Evolutionary conservation across 1,139 yeast genomes (phyloP), one percentile per base, ranked within the genome.

Genomic region (Sugiyamaella novakii): DNA sequence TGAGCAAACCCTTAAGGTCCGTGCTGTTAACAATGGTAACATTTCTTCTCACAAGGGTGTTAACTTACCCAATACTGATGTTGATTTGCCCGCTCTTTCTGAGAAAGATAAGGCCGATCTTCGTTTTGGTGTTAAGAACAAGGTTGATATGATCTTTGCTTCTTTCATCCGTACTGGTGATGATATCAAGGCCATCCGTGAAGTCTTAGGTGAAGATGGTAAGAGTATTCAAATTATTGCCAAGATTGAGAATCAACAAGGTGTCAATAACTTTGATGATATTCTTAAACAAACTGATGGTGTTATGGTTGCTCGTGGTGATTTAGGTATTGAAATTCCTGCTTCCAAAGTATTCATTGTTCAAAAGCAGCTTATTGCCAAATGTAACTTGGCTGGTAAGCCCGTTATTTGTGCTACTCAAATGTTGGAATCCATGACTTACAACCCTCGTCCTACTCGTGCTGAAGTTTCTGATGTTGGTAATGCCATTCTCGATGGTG

Each of bases 261-360:
- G 99, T 79, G 98, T 92, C 67, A 89, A 92, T 84, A 92, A 92
- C 83, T 92, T 92, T 71, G 98, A 92, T 73, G 97, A 88, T 58
- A 92, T 92, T 68, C 83, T 92, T 71, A 73, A 72, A 65, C 95
- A 84, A 73, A 92, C 98, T 57, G 98, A 94, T 71, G 99, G 98
- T 80, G 97, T 92, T 69, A 92, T 92, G 98, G 98, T 92, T 70
- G 99, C 99, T 66, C 84, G 99, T 77, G 99, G 98, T 80, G 98
- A 94, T 72, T 81, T 92, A 69, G 99, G 99, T 80, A 92, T 92
- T 68, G 99, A 92, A 79, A 92, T 92, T 67, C 98, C 98, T 61
- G 98, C 98, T 60, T 94, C 97, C 59, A 95, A 91, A 79, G 99
- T 92, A 57, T 89, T 92, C 71, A 92, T 94, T 67, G 98, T 91